Evolutionary conservation across 2,329 filamentous ascomycete genomes (phyloP).

Genomic region (Pseudomassariella vexata): DNA sequence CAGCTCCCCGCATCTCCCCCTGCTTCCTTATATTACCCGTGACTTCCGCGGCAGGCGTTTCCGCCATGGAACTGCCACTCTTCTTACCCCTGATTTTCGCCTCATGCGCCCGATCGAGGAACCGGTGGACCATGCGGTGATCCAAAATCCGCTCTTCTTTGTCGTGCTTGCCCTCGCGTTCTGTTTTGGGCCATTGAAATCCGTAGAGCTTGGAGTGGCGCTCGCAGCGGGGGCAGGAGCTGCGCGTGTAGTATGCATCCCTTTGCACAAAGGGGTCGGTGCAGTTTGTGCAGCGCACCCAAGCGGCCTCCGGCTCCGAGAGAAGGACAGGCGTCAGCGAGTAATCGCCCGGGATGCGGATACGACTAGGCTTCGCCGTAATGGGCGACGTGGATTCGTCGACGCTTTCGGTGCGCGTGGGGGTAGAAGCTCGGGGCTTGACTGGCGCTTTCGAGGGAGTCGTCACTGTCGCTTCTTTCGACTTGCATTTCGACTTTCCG

Average conservation of each 20-base stretch:
- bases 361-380: too few species aligned
- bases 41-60: slow-evolving; percentile 9
- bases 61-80: too few species aligned
- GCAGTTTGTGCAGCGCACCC: slow-evolving; percentile 88
- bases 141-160: slow-evolving; percentile 69
- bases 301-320: slow-evolving; percentile 67
- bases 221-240: slow-evolving; percentile 87
- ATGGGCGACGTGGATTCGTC: too few species aligned
- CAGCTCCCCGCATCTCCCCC: slow-evolving; percentile 10
- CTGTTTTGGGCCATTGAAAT: slow-evolving; percentile 92
- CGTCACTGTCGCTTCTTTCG: too few species aligned
- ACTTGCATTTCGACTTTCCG: slow-evolving; percentile 2
- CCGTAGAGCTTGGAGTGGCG: slow-evolving; percentile 94
- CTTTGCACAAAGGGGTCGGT: slow-evolving; percentile 77
- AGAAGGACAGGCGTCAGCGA: slow-evolving; percentile 73
- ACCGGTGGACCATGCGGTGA: slow-evolving; percentile 82
- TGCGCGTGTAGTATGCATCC: slow-evolving; percentile 80
- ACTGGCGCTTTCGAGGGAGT: too few species aligned
- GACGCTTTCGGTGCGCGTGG: too few species aligned
- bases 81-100: slow-evolving; percentile 44
- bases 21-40: slow-evolving; percentile 6
- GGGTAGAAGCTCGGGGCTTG: too few species aligned
- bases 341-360: slow-evolving; percentile 70
- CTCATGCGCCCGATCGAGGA: slow-evolving; percentile 68
- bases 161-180: slow-evolving; percentile 69